Base-by-base conservation (phyloP, 2,329 filamentous ascomycete species). In the Pseudogymnoascus sp. region DNA sequence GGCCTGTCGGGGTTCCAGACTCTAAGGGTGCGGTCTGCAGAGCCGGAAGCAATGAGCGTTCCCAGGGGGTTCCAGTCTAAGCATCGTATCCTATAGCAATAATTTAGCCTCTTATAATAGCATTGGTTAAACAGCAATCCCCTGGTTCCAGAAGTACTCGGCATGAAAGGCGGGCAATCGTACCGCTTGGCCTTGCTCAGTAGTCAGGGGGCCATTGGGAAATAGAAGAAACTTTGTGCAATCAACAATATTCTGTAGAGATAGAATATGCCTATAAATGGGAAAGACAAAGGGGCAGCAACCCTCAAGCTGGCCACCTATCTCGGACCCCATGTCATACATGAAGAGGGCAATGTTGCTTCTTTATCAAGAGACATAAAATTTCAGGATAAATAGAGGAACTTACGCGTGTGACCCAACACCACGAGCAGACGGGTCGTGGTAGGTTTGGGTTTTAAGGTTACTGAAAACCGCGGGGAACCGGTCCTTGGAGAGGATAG, bases 51-150 rank as follows among this genome's bases (percentile, higher is more conserved):
- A 66, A 98, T 86, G 65, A 95, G 80, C 7, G 85, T 89, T 36
- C 93, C 92, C 0, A 90, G 80, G 0, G 93, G 90, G 68, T 93
- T 96, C 93, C 93, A 98, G 41, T 90, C 88, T 68, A 98, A 87
- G 1, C 89, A 88, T 43, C 90, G 86, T 64, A 96, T 81, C 67
- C 88, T 92, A 43, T 36, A 61, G n/a, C 13, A 36, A 19, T 60
- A 34, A 34, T 19, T 54, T 36, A 57, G 51, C 51, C 16, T 57
- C 25, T 36, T 34, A 16, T 57, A 14, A 16, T 57, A 8, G 4
- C 16, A 2, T 34, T 21, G 3, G 36, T 13, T 19, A 57, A 34
- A 10, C 14, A 8, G 11, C 2, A 57, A 36, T 13, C 11, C 28
- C 16, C n/a, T 57, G 10, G 10, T 57, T 13, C 13, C 6, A 34